Percentiles rank a stretch among this genome's conserved stretches.
phyloP scores from a whole-genome alignment of 768 basidiomycete genomes.

The Psilocybe azurescens region DNA sequence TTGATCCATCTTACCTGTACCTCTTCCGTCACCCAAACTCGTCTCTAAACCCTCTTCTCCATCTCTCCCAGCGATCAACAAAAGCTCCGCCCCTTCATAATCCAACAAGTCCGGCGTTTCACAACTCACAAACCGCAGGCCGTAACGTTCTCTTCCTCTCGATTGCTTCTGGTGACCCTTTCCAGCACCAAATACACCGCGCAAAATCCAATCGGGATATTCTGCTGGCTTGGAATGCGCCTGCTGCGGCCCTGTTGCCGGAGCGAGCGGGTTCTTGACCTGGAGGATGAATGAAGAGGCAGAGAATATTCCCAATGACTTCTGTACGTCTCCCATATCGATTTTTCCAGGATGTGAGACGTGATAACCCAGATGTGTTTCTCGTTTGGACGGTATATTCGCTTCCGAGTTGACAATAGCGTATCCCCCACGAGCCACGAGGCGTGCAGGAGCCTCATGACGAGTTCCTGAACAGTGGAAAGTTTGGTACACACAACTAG shows the following conservation, averaged over 20 bases:
- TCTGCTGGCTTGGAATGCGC: conserved; percentile 39
- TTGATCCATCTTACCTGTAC: conserved; percentile 44
- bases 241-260: conserved; percentile 39
- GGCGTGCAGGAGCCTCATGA: conserved; percentile 54
- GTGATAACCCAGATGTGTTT: conserved; percentile 63
- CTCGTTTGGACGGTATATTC: conserved; percentile 46
- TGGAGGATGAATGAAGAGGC: conserved; percentile 63
- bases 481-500: neutral
- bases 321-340: conserved; percentile 58
- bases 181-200: conserved; percentile 48
- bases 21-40: conserved; percentile 57
- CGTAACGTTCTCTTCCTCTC: conserved; percentile 49
- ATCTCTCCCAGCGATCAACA: conserved; percentile 57
- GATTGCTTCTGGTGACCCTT: conserved; percentile 16
- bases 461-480: conserved; percentile 44
- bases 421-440: conserved; percentile 64
- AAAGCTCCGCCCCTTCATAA: conserved; percentile 55
- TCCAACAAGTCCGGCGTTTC: conserved; percentile 58
- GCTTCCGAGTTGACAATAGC: conserved; percentile 58
- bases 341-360: conserved; percentile 55
- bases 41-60: conserved; percentile 52
- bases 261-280: conserved; percentile 64
- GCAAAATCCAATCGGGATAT: conserved; percentile 53
- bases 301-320: conserved; percentile 54
- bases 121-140: conserved; percentile 56